Base-by-base conservation (phyloP, 768 basidiomycete species). In the Lyophyllum decastes region DNA sequence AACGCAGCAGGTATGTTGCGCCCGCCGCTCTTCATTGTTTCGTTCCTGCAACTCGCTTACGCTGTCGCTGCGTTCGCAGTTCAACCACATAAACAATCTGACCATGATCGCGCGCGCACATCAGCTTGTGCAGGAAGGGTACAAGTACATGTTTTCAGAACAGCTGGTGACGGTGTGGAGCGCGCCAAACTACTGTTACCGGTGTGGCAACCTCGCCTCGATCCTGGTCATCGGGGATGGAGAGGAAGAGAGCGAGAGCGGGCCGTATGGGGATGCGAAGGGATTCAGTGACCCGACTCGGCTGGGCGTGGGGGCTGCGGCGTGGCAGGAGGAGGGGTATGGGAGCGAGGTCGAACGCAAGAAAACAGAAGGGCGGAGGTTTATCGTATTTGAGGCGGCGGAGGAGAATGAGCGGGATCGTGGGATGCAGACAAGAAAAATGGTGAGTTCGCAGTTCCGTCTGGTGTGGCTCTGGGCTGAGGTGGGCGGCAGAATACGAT, bases 101-200 rank as follows among this genome's bases (percentile, higher is more conserved):
- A 80, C 78, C 10, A 84, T 98, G 41, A 94, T 98, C 64, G 95
- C 95, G 2, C 86, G 96, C 34, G 96, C 96, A 0, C 96, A 98
- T 71, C 96, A 98, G 68, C 87, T 98, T 19, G 96, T 98, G 1
- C 94, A 95, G 71, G 94, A 95, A 72, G 94, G 94, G 1, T 95
- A 84, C 76, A 98, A 98, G 75, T 89, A 95, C 70, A 96, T 98
- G 96, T 97, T 98, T 64, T 92, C 97, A 68, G 84, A 89, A 60
- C 82, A 88, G 61, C 90, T 96, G 19, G 94, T 95, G 12, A 96
- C 94, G 0, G 94, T 96, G 10, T 96, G 94, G 94, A 88, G 86
- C 5, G 94, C 94, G 49, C 92, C 92, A 27, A 95, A 94, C 67
- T 94, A 94, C 68, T 95, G 80, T 59, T 83, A 82, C 59, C 72